Conservation (phyloP, 805 yeast genomes). For the Isabelozyma heimii region DNA sequence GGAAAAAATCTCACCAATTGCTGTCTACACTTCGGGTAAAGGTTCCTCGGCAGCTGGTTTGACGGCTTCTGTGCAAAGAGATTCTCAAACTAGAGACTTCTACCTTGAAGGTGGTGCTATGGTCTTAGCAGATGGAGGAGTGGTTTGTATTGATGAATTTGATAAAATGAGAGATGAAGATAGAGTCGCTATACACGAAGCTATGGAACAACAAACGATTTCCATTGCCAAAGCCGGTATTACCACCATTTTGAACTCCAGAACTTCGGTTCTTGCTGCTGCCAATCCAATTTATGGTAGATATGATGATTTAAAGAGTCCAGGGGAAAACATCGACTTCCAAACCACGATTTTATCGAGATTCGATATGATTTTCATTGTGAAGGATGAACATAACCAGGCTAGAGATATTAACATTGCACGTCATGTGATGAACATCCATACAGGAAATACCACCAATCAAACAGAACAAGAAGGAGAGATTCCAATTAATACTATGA, state of each 20-base stretch:
- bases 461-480: conserved; percentile 65
- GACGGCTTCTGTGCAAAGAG: conserved; percentile 96
- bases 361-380: conserved; percentile 97
- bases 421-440: conserved; percentile 90
- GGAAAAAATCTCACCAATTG: conserved; percentile 90
- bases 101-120: conserved; percentile 99
- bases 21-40: conserved; percentile 96
- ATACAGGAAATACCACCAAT: conserved; percentile 65
- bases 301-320: conserved; percentile 92
- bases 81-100: conserved; percentile 82
- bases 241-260: conserved; percentile 91
- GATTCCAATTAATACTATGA: conserved; percentile 87
- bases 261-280: conserved; percentile 96
- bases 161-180: conserved; percentile 99
- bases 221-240: conserved; percentile 99
- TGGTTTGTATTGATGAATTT: conserved; percentile 97
- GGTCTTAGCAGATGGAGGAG: conserved; percentile 99
- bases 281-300: conserved; percentile 98
- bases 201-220: conserved; percentile 99
- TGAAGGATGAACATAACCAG: conserved; percentile 91
- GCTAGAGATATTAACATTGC: conserved; percentile 87
- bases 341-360: conserved; percentile 96
- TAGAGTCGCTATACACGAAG: conserved; percentile 98
- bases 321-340: conserved; percentile 97
- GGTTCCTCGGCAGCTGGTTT: conserved; percentile 99